Evolutionary conservation across 2,329 filamentous ascomycete genomes (phyloP).

Genomic region (Fusarium proliferatum): DNA sequence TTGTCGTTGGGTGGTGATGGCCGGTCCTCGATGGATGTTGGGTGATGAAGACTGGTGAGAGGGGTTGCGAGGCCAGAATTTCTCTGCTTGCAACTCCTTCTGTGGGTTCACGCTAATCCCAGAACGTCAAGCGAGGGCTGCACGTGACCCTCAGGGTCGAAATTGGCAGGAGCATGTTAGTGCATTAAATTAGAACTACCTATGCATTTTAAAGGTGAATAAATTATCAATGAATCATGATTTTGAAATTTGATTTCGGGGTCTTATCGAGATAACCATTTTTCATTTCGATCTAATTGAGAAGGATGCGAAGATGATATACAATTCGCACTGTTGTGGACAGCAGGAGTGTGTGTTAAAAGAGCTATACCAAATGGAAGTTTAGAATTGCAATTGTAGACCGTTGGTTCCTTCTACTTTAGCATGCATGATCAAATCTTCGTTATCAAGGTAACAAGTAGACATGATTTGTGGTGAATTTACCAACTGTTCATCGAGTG

Average conservation of each 20-base stretch:
- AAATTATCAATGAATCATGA: neutral
- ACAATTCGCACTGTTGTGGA: neutral
- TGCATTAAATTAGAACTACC: neutral
- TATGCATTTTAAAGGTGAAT: neutral
- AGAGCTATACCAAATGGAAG: neutral
- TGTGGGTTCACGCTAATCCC: constrained; percentile 53
- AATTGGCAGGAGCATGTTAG: neutral
- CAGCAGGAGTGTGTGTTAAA: neutral
- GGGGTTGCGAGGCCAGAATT: constrained; percentile 55
- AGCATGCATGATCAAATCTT: neutral
- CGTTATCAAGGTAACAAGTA: neutral
- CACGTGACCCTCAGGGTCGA: neutral
- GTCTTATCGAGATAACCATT: neutral
- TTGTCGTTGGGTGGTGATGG: constrained; percentile 56
- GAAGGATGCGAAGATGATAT: neutral
- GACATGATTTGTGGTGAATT: neutral
- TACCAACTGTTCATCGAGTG: neutral
- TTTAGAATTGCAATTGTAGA: neutral
- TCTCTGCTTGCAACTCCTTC: constrained; percentile 52
- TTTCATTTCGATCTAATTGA: neutral
- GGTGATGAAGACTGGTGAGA: constrained; percentile 52
- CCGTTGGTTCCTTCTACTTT: neutral
- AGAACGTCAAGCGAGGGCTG: constrained; percentile 55
- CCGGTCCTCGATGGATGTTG: constrained; percentile 54
- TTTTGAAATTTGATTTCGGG: neutral